Conservation (phyloP, 208 protist genomes). For the Leishmania braziliensis region DNA sequence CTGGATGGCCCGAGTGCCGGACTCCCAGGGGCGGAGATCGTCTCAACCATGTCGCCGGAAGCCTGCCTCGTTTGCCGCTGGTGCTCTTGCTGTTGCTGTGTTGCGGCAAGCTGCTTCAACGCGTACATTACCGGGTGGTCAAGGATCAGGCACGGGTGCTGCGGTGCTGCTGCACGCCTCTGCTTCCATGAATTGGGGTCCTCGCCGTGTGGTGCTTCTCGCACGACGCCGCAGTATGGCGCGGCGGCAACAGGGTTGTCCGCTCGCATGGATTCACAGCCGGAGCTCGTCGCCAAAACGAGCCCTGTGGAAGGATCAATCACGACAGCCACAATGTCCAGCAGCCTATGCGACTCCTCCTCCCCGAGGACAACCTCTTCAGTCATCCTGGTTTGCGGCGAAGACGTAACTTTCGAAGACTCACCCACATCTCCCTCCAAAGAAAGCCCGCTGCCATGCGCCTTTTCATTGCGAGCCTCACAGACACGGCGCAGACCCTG, state of each 20-base stretch:
- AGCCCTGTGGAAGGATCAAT: constrained; percentile 41
- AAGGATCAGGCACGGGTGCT: constrained; percentile 30
- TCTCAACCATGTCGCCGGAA: neutral
- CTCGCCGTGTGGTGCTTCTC: neutral
- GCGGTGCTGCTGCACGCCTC: neutral
- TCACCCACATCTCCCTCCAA: neutral
- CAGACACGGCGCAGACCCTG: constrained; percentile 5
- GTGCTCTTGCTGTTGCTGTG: constrained; percentile 16
- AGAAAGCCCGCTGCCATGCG: neutral
- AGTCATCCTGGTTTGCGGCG: neutral
- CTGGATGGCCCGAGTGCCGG: neutral
- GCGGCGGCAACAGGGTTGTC: constrained; percentile 36
- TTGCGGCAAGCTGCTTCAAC: constrained; percentile 58
- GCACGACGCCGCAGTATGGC: constrained; percentile 35
- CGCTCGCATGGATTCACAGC: constrained; percentile 32
- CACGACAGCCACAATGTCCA: constrained; percentile 56
- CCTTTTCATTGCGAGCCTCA: neutral
- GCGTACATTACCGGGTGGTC: constrained; percentile 82
- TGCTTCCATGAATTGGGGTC: neutral
- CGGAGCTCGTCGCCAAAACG: constrained; percentile 57
- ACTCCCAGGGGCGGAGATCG: neutral
- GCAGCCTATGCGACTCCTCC: neutral
- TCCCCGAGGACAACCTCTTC: neutral
- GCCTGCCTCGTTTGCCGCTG: neutral
- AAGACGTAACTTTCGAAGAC: neutral